Evolutionary conservation across 257 asterid species (phyloP).

Genomic region (Solanum medicagineum): DNA sequence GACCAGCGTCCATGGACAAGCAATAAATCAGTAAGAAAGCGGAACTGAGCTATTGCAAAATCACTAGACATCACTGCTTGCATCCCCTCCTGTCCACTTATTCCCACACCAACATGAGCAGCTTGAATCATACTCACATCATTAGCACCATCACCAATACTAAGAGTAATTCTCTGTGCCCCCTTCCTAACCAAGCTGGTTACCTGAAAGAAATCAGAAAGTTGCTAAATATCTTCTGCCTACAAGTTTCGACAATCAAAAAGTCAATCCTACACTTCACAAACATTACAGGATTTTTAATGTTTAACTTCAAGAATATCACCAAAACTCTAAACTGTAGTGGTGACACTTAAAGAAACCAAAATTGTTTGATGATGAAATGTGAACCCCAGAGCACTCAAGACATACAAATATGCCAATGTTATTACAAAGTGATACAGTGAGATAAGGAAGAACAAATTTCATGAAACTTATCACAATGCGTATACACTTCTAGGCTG

Average conservation of each 20-base stretch:
- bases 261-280: neutral
- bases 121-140: conserved; percentile 99
- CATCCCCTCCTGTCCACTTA: conserved; percentile 99
- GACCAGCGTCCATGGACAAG: conserved; percentile 99
- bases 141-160: conserved; percentile 99
- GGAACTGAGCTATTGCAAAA: conserved; percentile 97
- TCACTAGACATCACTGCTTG: conserved; percentile 99
- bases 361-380: neutral
- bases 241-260: neutral
- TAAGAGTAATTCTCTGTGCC: conserved; percentile 84
- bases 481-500: neutral
- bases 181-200: conserved; percentile 95
- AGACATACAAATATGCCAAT: neutral
- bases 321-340: neutral
- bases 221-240: neutral
- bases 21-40: conserved; percentile 84
- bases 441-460: neutral
- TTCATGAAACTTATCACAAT: neutral
- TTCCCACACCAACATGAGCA: conserved; percentile 99
- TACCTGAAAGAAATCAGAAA: conserved; percentile 45
- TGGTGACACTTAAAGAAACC: neutral
- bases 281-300: neutral
- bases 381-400: neutral
- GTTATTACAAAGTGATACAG: neutral
- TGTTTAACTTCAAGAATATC: neutral